A percentile compares a stretch with the other conserved stretches of the same genome.
Conservation (phyloP, 2,329 filamentous ascomycete genomes). For the Sporothrix pallida region DNA sequence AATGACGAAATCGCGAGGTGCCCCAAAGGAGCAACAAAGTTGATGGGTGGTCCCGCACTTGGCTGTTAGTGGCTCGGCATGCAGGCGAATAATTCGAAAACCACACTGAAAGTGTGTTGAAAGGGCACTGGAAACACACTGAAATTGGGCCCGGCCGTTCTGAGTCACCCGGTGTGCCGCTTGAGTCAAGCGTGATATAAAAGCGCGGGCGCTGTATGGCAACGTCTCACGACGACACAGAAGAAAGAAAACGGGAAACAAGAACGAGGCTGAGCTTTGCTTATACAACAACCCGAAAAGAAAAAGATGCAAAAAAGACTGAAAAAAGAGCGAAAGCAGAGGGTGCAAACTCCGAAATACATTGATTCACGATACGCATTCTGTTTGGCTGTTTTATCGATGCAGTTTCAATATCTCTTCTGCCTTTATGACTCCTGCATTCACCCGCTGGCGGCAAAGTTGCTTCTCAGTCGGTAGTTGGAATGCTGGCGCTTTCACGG, state of each 20-base stretch:
- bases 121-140: not conserved
- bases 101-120: too few relatives aligned
- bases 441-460: conserved; percentile 9
- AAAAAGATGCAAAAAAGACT: not conserved
- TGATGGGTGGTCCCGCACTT: not conserved
- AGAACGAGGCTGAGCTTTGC: not conserved
- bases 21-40: not conserved
- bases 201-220: not conserved
- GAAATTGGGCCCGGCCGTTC: conserved; percentile 19
- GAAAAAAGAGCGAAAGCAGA: not conserved
- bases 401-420: not conserved
- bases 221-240: not conserved
- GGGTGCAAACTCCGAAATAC: not conserved
- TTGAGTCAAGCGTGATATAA: conserved; percentile 24
- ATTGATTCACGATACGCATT: not conserved
- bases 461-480: not conserved
- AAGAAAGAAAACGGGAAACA: too few relatives aligned
- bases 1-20: conserved; percentile 10
- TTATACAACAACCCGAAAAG: not conserved
- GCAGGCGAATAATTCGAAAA: not conserved
- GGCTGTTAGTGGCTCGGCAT: conserved; percentile 20
- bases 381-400: too few relatives aligned
- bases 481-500: not conserved
- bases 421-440: not conserved
- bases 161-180: conserved; percentile 22